phyloP scores from a whole-genome alignment of 106 monocot species.

The Gastrodia elata region DNA sequence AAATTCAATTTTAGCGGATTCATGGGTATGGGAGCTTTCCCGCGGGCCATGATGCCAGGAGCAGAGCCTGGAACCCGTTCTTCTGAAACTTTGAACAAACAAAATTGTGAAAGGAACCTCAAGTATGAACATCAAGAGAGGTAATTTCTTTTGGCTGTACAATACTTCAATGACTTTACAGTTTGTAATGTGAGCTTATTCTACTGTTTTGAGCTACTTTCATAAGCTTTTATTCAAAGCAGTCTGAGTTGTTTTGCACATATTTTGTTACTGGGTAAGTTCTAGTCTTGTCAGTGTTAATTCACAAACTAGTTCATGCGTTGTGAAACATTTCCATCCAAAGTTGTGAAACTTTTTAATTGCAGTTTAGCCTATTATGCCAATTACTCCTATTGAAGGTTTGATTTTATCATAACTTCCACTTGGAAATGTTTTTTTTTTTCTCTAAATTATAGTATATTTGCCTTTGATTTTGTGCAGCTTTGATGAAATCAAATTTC shows the following conservation, averaged over 20 bases:
- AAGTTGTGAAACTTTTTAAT: background rate
- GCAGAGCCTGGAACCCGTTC: background rate
- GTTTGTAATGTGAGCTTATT: background rate
- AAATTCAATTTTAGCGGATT: conserved; percentile 7
- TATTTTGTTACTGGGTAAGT: no score
- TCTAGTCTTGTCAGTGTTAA: no score
- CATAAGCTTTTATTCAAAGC: background rate
- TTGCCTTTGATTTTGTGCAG: background rate
- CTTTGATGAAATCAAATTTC: background rate
- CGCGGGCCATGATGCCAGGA: background rate
- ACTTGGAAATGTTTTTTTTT: background rate
- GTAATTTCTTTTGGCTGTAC: background rate
- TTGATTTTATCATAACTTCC: background rate
- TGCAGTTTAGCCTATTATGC: background rate
- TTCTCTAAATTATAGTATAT: background rate
- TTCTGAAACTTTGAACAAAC: conserved; percentile 3
- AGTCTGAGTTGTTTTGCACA: background rate
- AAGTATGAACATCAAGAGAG: background rate
- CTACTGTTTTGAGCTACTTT: background rate
- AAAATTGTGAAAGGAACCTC: background rate
- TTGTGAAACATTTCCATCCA: no score
- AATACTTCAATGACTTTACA: background rate
- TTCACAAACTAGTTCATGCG: no score
- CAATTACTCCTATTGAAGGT: background rate
- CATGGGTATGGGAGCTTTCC: conserved; percentile 5